phyloP scores from a whole-genome alignment of 768 basidiomycete genomes.

The Naematelia encephala region DNA sequence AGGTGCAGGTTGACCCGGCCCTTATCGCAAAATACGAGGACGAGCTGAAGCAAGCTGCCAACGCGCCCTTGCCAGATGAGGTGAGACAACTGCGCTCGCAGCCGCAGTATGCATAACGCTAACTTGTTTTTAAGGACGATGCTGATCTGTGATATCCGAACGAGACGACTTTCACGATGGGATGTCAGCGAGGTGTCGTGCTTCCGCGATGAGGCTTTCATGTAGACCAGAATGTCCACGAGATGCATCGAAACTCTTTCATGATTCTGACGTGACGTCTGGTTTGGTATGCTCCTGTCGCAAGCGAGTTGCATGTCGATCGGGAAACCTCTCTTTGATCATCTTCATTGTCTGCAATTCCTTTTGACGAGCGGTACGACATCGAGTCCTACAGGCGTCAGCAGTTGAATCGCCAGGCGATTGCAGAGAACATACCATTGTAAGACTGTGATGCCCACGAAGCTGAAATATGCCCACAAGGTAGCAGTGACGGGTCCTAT shows the following conservation, averaged over 20 bases:
- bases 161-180: neutral
- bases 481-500: neutral
- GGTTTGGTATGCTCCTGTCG: neutral
- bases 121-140: slow-evolving; percentile 35
- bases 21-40: slow-evolving; percentile 75
- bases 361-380: slow-evolving; percentile 41
- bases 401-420: no score
- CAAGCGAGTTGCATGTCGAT: slow-evolving; percentile 31
- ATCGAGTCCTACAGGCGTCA: slow-evolving; percentile 35
- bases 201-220: neutral
- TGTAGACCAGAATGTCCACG: slow-evolving; percentile 2
- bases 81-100: slow-evolving; percentile 48
- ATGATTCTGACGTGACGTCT: neutral
- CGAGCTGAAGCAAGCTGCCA: slow-evolving; percentile 81
- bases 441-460: slow-evolving; percentile 37
- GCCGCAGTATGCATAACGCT: neutral
- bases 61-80: slow-evolving; percentile 94
- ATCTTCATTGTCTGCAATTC: slow-evolving; percentile 42
- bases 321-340: slow-evolving; percentile 46
- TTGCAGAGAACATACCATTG: slow-evolving; percentile 35
- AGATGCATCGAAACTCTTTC: neutral
- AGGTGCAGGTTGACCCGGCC: slow-evolving; percentile 73
- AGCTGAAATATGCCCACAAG: slow-evolving; percentile 9
- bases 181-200: neutral
- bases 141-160: slow-evolving; percentile 40